Evolutionary conservation across 2,329 filamentous ascomycete genomes (phyloP).

Genomic region (Aspergillus pseudotamarii): DNA sequence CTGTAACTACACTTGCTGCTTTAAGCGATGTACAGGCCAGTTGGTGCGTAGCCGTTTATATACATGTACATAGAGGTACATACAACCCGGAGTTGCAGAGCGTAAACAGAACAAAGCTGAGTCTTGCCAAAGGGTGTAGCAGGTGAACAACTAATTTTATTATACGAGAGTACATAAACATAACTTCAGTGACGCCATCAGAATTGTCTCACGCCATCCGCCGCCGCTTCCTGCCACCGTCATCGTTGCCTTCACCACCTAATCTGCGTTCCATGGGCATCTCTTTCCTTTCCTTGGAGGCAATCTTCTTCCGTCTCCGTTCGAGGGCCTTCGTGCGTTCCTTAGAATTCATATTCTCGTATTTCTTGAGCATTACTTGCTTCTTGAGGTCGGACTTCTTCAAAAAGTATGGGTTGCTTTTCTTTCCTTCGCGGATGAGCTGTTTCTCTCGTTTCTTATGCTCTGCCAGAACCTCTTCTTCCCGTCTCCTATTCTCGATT

Average conservation of each 20-base stretch:
- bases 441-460: conserved; percentile 85
- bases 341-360: conserved; percentile 79
- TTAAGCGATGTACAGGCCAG: not conserved
- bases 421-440: conserved; percentile 81
- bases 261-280: conserved; percentile 61
- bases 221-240: conserved; percentile 31
- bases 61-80: not conserved
- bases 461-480: conserved; percentile 69
- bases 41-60: not conserved
- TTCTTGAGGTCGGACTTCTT: conserved; percentile 94
- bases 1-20: not conserved
- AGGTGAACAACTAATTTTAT: not conserved
- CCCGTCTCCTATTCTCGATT: conserved; percentile 68
- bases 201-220: conserved; percentile 25
- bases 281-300: conserved; percentile 79
- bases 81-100: not conserved
- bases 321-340: conserved; percentile 85
- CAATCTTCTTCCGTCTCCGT: conserved; percentile 85
- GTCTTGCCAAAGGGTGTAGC: not conserved
- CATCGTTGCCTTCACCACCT: conserved; percentile 27
- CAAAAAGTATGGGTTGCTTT: conserved; percentile 77
- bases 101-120: not conserved
- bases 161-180: not conserved
- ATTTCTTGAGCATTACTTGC: conserved; percentile 75
- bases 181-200: not conserved